Evolutionary conservation across 2,329 filamentous ascomycete genomes (phyloP), one percentile per base, ranked within the genome.

Genomic region (Trichoderma pleuroti): DNA sequence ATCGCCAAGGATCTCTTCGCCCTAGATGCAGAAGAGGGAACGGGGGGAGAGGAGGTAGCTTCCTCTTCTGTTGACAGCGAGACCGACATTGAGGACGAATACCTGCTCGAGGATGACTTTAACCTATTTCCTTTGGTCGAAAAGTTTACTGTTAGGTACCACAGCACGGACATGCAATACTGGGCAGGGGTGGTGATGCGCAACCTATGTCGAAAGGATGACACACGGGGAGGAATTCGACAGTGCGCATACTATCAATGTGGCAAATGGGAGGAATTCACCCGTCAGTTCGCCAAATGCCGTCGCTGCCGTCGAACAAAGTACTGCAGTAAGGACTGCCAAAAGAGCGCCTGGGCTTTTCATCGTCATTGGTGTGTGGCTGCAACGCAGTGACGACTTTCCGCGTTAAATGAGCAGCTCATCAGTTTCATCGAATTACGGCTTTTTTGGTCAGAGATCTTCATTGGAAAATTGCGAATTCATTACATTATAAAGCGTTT

Each of bases 181-280:
- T 99, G 96, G 96, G 96, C 96, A 21, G 96, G 95, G 73, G 96
- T 99, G 18, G 96, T 99, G 59, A 99, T 99, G 96, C 89, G 96
- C 74, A 99, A 99, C 79, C 88, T 99, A 63, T 99, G 96, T 85
- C 93, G 96, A 74, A 99, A 99, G 83, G 96, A 99, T 79, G 96
- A 99, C 79, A 93, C 92, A 12, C 88, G 93, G 61, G 96, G 96
- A 54, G 96, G 96, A 71, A 98, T 99, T 75, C 88, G 96, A 70
- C 96, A 99, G 80, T 99, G 96, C 80, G 96, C 96, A 68, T 98
- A 98, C 83, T 99, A 97, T 83, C 91, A 97, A 81, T 99, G 96
- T 80, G 95, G 95, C 72, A 98, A 97, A 80, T 99, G 96, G 96
- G 96, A 99, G 81, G 93, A 98, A 82, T 98, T 90, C 80, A 94